These are phyloP conservation scores for Cymodocea nodosa DNA, from an alignment of 116 monocot species.

Conservation along the genomic window DNA sequence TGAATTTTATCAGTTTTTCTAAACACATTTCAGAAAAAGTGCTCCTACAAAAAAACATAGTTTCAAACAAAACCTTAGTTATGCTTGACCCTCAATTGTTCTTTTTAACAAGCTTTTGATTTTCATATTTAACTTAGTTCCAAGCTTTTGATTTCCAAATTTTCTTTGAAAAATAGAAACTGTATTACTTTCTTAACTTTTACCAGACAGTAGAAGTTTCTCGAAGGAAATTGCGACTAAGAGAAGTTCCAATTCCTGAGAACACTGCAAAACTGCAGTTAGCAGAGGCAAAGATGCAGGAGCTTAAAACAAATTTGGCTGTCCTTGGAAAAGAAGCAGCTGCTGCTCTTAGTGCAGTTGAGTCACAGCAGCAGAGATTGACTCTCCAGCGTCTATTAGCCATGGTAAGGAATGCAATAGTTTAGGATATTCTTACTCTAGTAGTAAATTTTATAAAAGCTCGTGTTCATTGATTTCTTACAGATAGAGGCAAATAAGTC, in stretches of 20 bases:
- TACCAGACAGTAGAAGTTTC: constrained; percentile 67
- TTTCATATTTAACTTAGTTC: background rate
- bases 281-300: constrained; percentile 84
- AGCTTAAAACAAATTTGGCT: constrained; percentile 87
- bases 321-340: constrained; percentile 97
- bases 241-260: constrained; percentile 69
- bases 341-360: constrained; percentile 77
- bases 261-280: constrained; percentile 68
- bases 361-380: constrained; percentile 86
- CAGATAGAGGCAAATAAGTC: constrained; percentile 92
- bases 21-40: too few relatives aligned
- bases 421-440: background rate
- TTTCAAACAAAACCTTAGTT: background rate
- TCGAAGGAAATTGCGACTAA: constrained; percentile 59
- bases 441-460: background rate
- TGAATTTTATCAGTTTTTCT: too few relatives aligned
- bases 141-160: background rate
- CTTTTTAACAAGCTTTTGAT: background rate
- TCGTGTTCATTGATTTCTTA: constrained; percentile 5
- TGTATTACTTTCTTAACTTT: background rate
- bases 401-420: constrained; percentile 35
- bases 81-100: background rate
- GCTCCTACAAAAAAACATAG: too few relatives aligned
- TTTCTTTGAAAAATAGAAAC: background rate
- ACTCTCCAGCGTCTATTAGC: constrained; percentile 74